Conservation (phyloP, 345 rosid genomes). For the Populus deltoides region DNA sequence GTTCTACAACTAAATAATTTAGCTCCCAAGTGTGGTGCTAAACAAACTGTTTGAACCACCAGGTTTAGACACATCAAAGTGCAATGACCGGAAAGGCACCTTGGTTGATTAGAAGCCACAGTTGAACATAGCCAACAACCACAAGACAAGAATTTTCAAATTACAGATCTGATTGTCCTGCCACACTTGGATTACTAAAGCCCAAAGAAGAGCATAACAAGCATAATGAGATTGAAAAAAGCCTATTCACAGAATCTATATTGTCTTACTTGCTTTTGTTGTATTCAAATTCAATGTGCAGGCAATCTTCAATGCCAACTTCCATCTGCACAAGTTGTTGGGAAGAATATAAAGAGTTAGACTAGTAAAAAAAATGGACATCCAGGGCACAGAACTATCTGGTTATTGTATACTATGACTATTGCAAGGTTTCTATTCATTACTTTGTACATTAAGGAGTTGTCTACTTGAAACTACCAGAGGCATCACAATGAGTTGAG, state of each 20-base stretch:
- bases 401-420: neutral
- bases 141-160: neutral
- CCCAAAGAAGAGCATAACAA: neutral
- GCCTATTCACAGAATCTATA: neutral
- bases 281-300: conserved; percentile 98
- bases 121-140: neutral
- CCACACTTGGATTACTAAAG: neutral
- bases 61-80: neutral
- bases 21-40: neutral
- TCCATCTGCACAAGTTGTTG: conserved; percentile 71
- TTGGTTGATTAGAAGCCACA: neutral
- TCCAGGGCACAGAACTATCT: neutral
- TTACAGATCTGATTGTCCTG: neutral
- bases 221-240: neutral
- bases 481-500: neutral
- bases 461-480: neutral
- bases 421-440: neutral
- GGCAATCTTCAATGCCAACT: conserved; percentile 97
- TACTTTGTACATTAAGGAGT: neutral
- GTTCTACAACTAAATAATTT: neutral
- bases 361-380: neutral
- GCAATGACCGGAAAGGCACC: neutral
- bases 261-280: conserved; percentile 92
- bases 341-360: neutral
- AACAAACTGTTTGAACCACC: neutral